phyloP scores from a whole-genome alignment of 352 stramenopile species.

The Phytophthora palmivora region DNA sequence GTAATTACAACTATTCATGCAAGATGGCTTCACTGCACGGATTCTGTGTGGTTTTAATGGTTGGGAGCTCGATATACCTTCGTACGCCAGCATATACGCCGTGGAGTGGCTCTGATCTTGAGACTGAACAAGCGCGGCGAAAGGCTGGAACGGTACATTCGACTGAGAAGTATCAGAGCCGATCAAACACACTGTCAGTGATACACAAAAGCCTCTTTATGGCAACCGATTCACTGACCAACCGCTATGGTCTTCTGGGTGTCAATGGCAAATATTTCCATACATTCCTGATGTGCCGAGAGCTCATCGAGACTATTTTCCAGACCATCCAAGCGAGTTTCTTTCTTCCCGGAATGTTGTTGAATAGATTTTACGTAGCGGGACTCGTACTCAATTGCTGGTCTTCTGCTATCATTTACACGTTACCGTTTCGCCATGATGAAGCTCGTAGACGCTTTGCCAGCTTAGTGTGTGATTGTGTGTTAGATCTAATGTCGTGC shows the following conservation, averaged over 20 bases:
- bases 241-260: slow-evolving; percentile 17
- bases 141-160: background rate
- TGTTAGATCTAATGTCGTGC: slow-evolving; percentile 39
- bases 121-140: background rate
- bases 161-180: background rate
- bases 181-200: background rate
- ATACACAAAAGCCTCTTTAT: background rate
- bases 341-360: slow-evolving; percentile 12
- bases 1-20: slow-evolving; percentile 2
- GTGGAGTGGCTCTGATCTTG: background rate
- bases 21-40: slow-evolving; percentile 5
- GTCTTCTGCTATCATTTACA: slow-evolving; percentile 24
- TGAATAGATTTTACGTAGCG: slow-evolving; percentile 27
- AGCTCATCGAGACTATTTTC: slow-evolving; percentile 15
- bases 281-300: background rate
- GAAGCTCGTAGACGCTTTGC: slow-evolving; percentile 32
- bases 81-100: slow-evolving; percentile 2
- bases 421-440: slow-evolving; percentile 8
- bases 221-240: background rate
- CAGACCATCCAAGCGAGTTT: slow-evolving; percentile 24
- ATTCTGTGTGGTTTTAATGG: slow-evolving; percentile 6
- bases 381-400: slow-evolving; percentile 23
- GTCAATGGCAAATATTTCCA: slow-evolving; percentile 22
- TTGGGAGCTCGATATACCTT: background rate
- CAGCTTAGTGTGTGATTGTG: slow-evolving; percentile 32